A percentile compares a stretch with the other conserved stretches of the same genome.
Conservation (phyloP, 2,329 filamentous ascomycete genomes). For the Hymenoscyphus occultus region DNA sequence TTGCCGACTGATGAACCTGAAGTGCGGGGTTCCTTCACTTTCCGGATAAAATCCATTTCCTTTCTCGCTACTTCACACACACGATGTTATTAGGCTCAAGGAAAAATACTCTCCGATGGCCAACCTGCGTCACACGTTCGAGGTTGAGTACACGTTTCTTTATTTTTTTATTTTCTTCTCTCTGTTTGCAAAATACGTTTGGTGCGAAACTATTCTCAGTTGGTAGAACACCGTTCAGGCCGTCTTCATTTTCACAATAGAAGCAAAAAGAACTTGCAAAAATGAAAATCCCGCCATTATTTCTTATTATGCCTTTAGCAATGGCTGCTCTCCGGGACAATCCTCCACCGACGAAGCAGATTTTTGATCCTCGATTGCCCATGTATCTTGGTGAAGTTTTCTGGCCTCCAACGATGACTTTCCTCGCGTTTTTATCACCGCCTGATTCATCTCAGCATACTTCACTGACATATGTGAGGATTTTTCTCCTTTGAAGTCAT, state of each 20-base stretch:
- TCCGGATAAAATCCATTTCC: not conserved
- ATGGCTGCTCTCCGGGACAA: slow-evolving; percentile 10
- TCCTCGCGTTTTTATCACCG: slow-evolving; percentile 30
- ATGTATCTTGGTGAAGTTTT: slow-evolving; percentile 34
- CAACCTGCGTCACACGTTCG: slow-evolving; percentile 3
- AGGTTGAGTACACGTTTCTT: slow-evolving; percentile 13
- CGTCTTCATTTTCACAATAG: not conserved
- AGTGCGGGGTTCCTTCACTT: not conserved
- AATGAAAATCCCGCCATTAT: slow-evolving; percentile 19
- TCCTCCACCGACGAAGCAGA: slow-evolving; percentile 4
- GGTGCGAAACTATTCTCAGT: no score
- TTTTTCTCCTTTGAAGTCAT: not conserved
- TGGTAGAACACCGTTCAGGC: no score
- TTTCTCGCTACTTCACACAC: not conserved
- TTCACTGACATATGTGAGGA: slow-evolving; percentile 15
- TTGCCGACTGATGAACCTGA: not conserved
- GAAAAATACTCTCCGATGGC: not conserved
- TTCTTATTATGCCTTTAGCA: slow-evolving; percentile 11
- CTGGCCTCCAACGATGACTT: slow-evolving; percentile 31
- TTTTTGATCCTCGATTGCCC: slow-evolving; percentile 22
- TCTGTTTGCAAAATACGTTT: not conserved
- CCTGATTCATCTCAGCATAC: slow-evolving; percentile 12
- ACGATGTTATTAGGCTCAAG: slow-evolving; percentile 9
- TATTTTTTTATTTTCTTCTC: not conserved
- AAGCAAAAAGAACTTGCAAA: slow-evolving; percentile 2